Evolutionary conservation across 1,284 basidiomycete species (phyloP).

Genomic region (Paramarasmius palmivorus): DNA sequence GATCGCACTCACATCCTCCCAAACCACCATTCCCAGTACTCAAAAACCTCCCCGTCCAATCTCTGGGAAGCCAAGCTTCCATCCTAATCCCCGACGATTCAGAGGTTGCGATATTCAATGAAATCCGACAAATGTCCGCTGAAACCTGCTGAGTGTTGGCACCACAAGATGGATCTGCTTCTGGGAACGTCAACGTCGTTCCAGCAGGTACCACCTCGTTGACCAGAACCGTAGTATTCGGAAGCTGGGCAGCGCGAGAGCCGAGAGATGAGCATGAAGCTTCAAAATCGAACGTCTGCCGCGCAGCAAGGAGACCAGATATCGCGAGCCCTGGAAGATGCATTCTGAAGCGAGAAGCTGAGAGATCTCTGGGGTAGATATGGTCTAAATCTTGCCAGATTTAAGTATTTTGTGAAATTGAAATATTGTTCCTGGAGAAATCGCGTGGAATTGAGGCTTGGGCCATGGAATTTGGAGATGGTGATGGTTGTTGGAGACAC

Average conservation of each 20-base stretch:
- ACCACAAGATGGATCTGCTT: slow-evolving; percentile 9
- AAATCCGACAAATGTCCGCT: slow-evolving; percentile 12
- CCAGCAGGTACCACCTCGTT: slow-evolving; percentile 4
- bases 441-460: no score
- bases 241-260: background rate
- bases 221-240: slow-evolving; percentile 3
- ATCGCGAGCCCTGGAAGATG: no score
- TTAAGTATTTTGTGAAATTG: no score
- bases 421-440: no score
- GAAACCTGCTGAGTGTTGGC: slow-evolving; percentile 6
- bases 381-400: no score
- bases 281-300: slow-evolving; percentile 1
- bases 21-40: slow-evolving; percentile 14
- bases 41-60: slow-evolving; percentile 16
- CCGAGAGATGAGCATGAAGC: slow-evolving; percentile 4
- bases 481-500: no score
- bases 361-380: no score
- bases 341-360: no score
- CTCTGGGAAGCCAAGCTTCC: slow-evolving; percentile 15
- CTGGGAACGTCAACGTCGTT: slow-evolving; percentile 8
- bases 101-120: slow-evolving; percentile 11
- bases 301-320: no score
- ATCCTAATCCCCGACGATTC: slow-evolving; percentile 9
- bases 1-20: slow-evolving; percentile 11
- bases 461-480: no score